phyloP scores from a whole-genome alignment of 345 rosid genomes.

The Acer yangbiense region DNA sequence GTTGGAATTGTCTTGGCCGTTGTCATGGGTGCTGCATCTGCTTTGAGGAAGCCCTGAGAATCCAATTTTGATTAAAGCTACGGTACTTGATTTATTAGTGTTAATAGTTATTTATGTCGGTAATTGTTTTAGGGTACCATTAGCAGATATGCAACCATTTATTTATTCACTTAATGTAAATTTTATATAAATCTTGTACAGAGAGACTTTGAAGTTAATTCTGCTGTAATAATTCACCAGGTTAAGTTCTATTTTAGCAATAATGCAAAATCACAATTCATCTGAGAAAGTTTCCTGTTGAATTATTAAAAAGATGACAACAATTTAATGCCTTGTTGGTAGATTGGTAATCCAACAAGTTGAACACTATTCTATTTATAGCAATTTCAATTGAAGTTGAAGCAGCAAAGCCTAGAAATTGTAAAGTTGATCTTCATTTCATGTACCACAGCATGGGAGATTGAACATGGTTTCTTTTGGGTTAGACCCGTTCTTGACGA shows the following conservation, averaged over 20 bases:
- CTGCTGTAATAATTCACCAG: not conserved
- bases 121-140: slow-evolving; percentile 8
- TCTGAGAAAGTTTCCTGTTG: not conserved
- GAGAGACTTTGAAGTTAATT: not conserved
- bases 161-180: slow-evolving; percentile 38
- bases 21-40: slow-evolving; percentile 97
- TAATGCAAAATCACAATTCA: not conserved
- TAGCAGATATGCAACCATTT: slow-evolving; percentile 16
- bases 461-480: slow-evolving; percentile 32
- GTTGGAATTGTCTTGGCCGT: slow-evolving; percentile 88
- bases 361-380: no score
- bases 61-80: not conserved
- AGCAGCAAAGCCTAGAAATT: no score
- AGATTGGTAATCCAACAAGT: not conserved
- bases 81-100: not conserved
- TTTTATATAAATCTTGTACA: not conserved
- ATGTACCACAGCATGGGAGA: slow-evolving; percentile 51
- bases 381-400: no score
- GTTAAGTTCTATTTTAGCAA: not conserved
- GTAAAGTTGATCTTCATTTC: slow-evolving; percentile 24
- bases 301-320: no score
- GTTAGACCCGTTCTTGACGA: slow-evolving; percentile 43
- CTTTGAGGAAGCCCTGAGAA: slow-evolving; percentile 82
- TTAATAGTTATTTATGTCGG: slow-evolving; percentile 9
- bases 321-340: not conserved